Percentiles rank a stretch among this genome's conserved stretches.
These are phyloP conservation scores for Podaxis rugospora DNA, from an alignment of 768 basidiomycete genomes.

Conservation along the genomic window DNA sequence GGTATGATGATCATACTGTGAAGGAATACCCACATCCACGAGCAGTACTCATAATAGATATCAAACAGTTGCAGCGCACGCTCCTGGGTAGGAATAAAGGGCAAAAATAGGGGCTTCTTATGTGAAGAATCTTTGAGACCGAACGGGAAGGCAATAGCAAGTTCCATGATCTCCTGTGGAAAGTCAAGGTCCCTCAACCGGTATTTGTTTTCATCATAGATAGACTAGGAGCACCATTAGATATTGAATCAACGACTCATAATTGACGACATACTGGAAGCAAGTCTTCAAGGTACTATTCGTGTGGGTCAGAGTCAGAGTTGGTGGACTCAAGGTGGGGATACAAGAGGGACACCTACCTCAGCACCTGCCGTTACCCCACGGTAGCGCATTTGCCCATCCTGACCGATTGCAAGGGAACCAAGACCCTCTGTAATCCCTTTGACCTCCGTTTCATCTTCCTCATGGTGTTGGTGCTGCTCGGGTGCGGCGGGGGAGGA, in stretches of 20 bases:
- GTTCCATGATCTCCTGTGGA: slow-evolving; percentile 37
- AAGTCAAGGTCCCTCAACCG: slow-evolving; percentile 25
- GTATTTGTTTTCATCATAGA: slow-evolving; percentile 6
- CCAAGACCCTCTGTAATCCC: slow-evolving; percentile 36
- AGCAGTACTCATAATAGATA: slow-evolving; percentile 38
- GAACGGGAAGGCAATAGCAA: slow-evolving; percentile 46
- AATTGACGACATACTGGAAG: slow-evolving; percentile 24
- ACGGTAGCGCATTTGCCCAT: slow-evolving; percentile 47
- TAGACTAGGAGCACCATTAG: not conserved
- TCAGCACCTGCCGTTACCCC: slow-evolving; percentile 47
- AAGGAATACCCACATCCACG: slow-evolving; percentile 40
- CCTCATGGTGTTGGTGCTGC: slow-evolving; percentile 5
- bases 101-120: slow-evolving; percentile 30
- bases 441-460: slow-evolving; percentile 19
- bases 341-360: slow-evolving; percentile 24
- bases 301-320: not conserved
- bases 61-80: slow-evolving; percentile 35
- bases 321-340: not conserved
- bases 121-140: slow-evolving; percentile 37
- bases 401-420: slow-evolving; percentile 42
- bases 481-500: not conserved
- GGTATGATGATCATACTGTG: not conserved
- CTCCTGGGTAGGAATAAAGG: slow-evolving; percentile 36
- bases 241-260: not conserved
- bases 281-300: slow-evolving; percentile 36